Evolutionary conservation across 768 basidiomycete species (phyloP).

Genomic region (Kondoa malvinella): DNA sequence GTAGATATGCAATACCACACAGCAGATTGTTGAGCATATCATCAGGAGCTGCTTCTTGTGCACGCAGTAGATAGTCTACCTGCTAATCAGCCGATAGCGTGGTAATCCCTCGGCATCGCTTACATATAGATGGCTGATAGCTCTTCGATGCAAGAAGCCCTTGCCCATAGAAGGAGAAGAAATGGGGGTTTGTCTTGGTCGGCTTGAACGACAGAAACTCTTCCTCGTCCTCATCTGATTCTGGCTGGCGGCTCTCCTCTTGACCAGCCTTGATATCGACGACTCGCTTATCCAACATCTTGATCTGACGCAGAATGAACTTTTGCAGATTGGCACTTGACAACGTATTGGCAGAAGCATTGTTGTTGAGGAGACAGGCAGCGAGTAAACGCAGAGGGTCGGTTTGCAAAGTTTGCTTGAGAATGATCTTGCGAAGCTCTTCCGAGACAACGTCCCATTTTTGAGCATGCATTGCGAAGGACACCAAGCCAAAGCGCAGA

Average conservation of each 20-base stretch:
- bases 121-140: slow-evolving; percentile 81
- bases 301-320: slow-evolving; percentile 48
- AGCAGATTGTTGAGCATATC: slow-evolving; percentile 73
- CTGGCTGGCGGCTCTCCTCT: slow-evolving; percentile 24
- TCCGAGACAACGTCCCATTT: slow-evolving; percentile 49
- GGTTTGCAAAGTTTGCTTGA: slow-evolving; percentile 64
- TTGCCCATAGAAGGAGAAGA: slow-evolving; percentile 65
- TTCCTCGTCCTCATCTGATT: slow-evolving; percentile 3
- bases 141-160: slow-evolving; percentile 65
- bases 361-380: slow-evolving; percentile 53
- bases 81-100: neutral
- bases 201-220: slow-evolving; percentile 32
- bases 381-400: slow-evolving; percentile 64
- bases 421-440: slow-evolving; percentile 58
- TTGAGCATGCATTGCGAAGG: slow-evolving; percentile 50
- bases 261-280: slow-evolving; percentile 27
- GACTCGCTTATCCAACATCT: slow-evolving; percentile 12
- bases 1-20: slow-evolving; percentile 67
- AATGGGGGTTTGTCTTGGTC: slow-evolving; percentile 53
- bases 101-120: slow-evolving; percentile 28
- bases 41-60: slow-evolving; percentile 63
- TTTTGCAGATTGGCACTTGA: slow-evolving; percentile 65
- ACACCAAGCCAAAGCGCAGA: slow-evolving; percentile 54
- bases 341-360: slow-evolving; percentile 55
- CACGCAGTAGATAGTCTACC: slow-evolving; percentile 72